Conservation (phyloP, 208 protist genomes). For the Strigomonas culicis region DNA sequence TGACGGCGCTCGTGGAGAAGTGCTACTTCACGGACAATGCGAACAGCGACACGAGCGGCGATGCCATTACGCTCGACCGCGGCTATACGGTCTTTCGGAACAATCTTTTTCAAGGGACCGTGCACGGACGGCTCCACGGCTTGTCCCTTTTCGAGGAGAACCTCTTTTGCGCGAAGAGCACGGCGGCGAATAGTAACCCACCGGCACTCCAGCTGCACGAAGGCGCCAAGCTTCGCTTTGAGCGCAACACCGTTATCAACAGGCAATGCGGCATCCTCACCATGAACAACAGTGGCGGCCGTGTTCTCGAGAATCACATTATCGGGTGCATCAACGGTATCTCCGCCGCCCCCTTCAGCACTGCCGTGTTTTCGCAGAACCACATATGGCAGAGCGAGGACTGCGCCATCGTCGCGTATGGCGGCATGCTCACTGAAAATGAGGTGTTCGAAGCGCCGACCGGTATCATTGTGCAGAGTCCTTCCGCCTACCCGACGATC, state of each 20-base stretch:
- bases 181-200: background rate
- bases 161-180: constrained; percentile 25
- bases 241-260: constrained; percentile 50
- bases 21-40: constrained; percentile 65
- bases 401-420: constrained; percentile 52
- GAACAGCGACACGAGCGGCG: constrained; percentile 32
- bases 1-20: constrained; percentile 34
- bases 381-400: constrained; percentile 41
- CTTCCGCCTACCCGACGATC: constrained; percentile 54
- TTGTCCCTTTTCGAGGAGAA: constrained; percentile 48
- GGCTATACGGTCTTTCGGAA: constrained; percentile 52
- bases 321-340: constrained; percentile 39
- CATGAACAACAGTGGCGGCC: constrained; percentile 39
- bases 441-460: constrained; percentile 39
- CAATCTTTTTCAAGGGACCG: constrained; percentile 67
- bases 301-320: constrained; percentile 40
- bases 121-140: constrained; percentile 50
- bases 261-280: constrained; percentile 39
- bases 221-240: constrained; percentile 26
- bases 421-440: constrained; percentile 67
- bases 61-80: constrained; percentile 50
- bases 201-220: constrained; percentile 41
- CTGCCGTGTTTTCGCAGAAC: constrained; percentile 52
- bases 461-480: constrained; percentile 53
- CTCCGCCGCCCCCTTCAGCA: constrained; percentile 43